Percentiles rank a stretch among this genome's conserved stretches.
Evolutionary conservation across 371 early-diverging fungal species (phyloP).

Genomic region (Entomophthora muscae): DNA sequence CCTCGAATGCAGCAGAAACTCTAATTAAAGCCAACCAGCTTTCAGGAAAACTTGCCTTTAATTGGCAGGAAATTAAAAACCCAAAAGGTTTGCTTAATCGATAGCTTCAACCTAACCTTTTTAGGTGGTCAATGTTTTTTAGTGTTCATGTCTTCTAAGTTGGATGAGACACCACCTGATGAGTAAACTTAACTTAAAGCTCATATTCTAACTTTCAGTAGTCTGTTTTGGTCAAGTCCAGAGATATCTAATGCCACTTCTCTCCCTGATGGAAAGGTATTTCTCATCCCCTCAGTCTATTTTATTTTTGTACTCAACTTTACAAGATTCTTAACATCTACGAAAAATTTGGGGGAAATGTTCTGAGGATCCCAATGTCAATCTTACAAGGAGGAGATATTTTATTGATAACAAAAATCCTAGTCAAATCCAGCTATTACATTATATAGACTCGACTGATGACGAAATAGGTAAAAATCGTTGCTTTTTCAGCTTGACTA

Average conservation of each 20-base stretch:
- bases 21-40: neutral
- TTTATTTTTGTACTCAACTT: too few species aligned
- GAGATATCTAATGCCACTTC: neutral
- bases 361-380: neutral
- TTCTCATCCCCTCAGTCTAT: too few species aligned
- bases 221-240: neutral
- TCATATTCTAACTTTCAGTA: neutral
- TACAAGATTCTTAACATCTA: neutral
- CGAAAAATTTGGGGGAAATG: neutral
- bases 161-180: neutral
- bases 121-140: conserved; percentile 5
- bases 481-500: too few species aligned
- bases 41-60: neutral
- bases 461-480: neutral
- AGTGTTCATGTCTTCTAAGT: neutral
- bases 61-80: neutral
- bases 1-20: neutral
- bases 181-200: neutral
- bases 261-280: conserved; percentile 1
- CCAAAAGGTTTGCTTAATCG: neutral
- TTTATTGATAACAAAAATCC: conserved; percentile 1
- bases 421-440: neutral
- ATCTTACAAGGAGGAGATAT: neutral
- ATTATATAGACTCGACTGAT: neutral
- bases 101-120: neutral